phyloP scores from a whole-genome alignment of 129 eudicot species.

The Tagetes erecta region DNA sequence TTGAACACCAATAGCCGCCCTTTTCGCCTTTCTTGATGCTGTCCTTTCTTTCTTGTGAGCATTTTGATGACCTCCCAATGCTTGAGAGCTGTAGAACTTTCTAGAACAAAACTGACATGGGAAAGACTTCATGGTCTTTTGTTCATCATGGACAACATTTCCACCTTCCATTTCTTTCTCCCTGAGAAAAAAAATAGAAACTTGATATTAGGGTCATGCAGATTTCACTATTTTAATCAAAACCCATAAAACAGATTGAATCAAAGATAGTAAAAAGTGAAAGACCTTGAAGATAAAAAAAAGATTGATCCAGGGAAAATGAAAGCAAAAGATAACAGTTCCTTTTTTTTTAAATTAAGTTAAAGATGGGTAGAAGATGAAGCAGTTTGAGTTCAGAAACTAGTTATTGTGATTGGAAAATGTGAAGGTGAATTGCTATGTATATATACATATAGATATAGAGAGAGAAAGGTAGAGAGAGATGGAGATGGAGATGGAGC shows the following conservation, averaged over 20 bases:
- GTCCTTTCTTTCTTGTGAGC: slow-evolving; percentile 87
- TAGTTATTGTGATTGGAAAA: slow-evolving; percentile 43
- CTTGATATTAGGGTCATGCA: slow-evolving; percentile 8
- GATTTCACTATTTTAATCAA: slow-evolving; percentile 3
- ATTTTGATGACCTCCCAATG: slow-evolving; percentile 89
- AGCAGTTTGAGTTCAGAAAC: slow-evolving; percentile 41
- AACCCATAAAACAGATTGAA: slow-evolving; percentile 18
- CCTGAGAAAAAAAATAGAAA: slow-evolving; percentile 28
- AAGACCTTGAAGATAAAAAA: slow-evolving; percentile 21
- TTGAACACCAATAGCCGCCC: slow-evolving; percentile 33
- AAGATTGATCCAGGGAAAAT: slow-evolving; percentile 20
- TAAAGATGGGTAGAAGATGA: slow-evolving; percentile 36
- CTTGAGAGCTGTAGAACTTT: slow-evolving; percentile 85
- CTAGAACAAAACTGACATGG: slow-evolving; percentile 79
- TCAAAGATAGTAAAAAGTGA: slow-evolving; percentile 6
- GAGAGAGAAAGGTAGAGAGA: neutral
- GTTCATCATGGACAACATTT: slow-evolving; percentile 33
- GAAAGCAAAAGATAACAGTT: slow-evolving; percentile 18
- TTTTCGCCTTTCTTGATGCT: slow-evolving; percentile 65
- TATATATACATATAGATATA: neutral
- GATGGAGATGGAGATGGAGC: slow-evolving; percentile 26
- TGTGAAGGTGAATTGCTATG: slow-evolving; percentile 35
- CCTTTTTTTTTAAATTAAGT: slow-evolving; percentile 10
- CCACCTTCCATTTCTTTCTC: slow-evolving; percentile 50
- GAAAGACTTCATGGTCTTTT: slow-evolving; percentile 45